Evolutionary conservation across 495 filamentous ascomycete genomes (phyloP).

Genomic region (Neurospora terricola): DNA sequence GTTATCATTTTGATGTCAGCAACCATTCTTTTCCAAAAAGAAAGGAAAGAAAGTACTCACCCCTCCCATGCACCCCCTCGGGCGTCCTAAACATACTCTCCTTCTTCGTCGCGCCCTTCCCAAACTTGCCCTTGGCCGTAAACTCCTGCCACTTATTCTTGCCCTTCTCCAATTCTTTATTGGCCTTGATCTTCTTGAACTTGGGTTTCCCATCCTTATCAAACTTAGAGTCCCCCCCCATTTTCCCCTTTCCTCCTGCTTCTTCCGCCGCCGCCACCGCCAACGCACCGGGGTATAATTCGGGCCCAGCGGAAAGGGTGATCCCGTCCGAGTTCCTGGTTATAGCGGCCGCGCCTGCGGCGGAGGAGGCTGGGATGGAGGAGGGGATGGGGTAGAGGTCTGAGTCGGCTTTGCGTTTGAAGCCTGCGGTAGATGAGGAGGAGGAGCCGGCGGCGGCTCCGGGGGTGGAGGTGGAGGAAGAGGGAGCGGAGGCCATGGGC

Average conservation of each 20-base stretch:
- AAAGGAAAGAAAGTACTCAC: conserved; percentile 33
- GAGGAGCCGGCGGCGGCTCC: conserved; percentile 42
- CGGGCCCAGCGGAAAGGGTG: conserved; percentile 72
- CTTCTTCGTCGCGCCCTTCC: conserved; percentile 49
- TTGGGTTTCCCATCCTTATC: conserved; percentile 32
- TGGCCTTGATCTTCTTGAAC: conserved; percentile 76
- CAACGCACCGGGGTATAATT: conserved; percentile 49
- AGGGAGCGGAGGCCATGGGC: conserved; percentile 41
- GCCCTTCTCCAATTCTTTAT: conserved; percentile 75
- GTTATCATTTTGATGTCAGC: neutral
- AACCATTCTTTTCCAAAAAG: neutral
- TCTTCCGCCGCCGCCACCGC: neutral
- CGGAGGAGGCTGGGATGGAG: conserved; percentile 7
- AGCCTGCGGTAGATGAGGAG: conserved; percentile 26
- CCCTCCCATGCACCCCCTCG: conserved; percentile 74
- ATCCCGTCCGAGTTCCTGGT: conserved; percentile 40
- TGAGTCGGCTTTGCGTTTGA: conserved; percentile 10
- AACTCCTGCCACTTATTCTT: conserved; percentile 96
- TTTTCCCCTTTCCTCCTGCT: conserved; percentile 7
- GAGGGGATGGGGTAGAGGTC: conserved; percentile 18
- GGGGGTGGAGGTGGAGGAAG: conserved; percentile 56
- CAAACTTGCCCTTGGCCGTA: conserved; percentile 54
- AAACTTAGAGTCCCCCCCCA: conserved; percentile 1
- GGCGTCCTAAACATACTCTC: conserved; percentile 96
- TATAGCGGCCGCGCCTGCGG: conserved; percentile 13